Conservation (phyloP, 371 early-diverging fungal genomes). For the Smittium mucronatum region DNA sequence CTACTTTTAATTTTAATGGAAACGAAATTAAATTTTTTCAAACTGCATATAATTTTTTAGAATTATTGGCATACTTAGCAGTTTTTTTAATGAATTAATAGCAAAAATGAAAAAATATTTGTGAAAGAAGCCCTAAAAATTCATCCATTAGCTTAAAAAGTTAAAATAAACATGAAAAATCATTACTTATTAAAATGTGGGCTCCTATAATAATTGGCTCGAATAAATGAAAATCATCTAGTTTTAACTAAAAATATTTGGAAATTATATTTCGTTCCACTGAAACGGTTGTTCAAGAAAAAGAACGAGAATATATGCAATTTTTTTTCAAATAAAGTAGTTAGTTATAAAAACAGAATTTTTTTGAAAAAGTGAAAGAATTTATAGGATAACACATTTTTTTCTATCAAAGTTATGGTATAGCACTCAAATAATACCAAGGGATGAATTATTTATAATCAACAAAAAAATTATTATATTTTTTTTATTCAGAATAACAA, state of each 20-base stretch:
- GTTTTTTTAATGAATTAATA: slow-evolving; percentile 9
- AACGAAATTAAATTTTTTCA: neutral
- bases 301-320: neutral
- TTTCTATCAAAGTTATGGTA: slow-evolving; percentile 8
- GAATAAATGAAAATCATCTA: no score
- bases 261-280: neutral
- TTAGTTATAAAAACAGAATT: neutral
- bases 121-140: slow-evolving; percentile 5
- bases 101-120: neutral
- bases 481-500: slow-evolving; percentile 6
- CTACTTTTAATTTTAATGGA: slow-evolving; percentile 11
- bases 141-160: slow-evolving; percentile 10
- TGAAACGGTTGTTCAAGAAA: neutral
- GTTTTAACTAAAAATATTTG: slow-evolving; percentile 6
- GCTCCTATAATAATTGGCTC: neutral
- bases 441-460: neutral
- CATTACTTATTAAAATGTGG: slow-evolving; percentile 10
- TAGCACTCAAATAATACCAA: neutral
- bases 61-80: slow-evolving; percentile 11
- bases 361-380: neutral
- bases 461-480: slow-evolving; percentile 6
- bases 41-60: neutral
- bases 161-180: slow-evolving; percentile 11
- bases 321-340: neutral
- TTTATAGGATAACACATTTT: slow-evolving; percentile 1